phyloP scores from a whole-genome alignment of 441 rosid species.

The Geranium incanum region DNA sequence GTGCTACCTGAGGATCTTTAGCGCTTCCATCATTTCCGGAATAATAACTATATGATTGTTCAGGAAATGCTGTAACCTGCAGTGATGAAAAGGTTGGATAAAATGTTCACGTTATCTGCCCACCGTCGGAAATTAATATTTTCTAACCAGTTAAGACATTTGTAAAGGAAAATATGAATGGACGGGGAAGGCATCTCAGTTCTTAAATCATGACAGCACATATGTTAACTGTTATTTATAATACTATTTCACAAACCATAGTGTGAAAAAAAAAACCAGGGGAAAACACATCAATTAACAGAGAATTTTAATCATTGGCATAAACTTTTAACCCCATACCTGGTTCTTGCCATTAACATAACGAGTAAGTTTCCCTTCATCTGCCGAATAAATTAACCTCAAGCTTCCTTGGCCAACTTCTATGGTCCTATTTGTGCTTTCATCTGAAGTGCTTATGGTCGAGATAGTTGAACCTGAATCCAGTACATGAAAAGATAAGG shows the following conservation, averaged over 20 bases:
- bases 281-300: not conserved
- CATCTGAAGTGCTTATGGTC: constrained; percentile 25
- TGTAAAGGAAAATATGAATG: constrained; percentile 1
- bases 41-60: constrained; percentile 53
- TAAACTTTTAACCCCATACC: constrained; percentile 25
- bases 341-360: constrained; percentile 34
- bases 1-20: constrained; percentile 38
- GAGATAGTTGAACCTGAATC: constrained; percentile 31
- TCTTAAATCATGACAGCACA: not conserved
- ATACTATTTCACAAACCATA: not conserved
- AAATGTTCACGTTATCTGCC: not conserved
- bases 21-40: constrained; percentile 46
- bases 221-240: not conserved
- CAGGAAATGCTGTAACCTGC: constrained; percentile 36
- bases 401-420: constrained; percentile 53
- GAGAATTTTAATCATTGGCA: not conserved
- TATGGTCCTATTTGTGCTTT: constrained; percentile 24
- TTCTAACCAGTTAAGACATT: not conserved
- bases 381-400: constrained; percentile 35
- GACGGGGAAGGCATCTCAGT: not conserved
- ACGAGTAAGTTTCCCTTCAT: constrained; percentile 42
- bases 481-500: constrained; percentile 8
- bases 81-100: not conserved
- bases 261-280: not conserved
- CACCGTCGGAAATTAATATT: not conserved